Base-by-base conservation (phyloP, 768 basidiomycete species). In the Suillus fuscotomentosus region DNA sequence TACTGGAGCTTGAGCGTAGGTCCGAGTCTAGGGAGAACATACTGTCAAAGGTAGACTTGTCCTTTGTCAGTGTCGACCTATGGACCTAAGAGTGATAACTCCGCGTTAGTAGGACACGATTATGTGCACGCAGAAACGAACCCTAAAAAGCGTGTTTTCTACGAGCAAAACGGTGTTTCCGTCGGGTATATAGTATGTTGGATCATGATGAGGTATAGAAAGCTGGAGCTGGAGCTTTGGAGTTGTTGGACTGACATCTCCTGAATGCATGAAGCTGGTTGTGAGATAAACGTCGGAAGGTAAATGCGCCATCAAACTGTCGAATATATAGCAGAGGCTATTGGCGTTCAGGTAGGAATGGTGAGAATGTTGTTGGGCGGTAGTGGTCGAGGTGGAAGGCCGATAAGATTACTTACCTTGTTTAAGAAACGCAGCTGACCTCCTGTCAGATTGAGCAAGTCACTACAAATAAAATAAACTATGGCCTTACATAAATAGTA, bases 111-210 rank as follows among this genome's bases (percentile, higher is more conserved):
- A 69, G 64, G 55, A 70, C 66, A 20, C 41, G 20, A 42, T 31
- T 42, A 41, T 2, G 27, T 42, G 22, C 17, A 42, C 41, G 14
- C 43, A 20, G 48, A 60, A 24, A 50, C 68, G 41, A 68, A 86
- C 85, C 78, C 83, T 84, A 77, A 86, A 86, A 22, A 86, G 63
- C 0, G 75, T 80, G 47, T 77, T 78, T 65, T 76, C 77, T 15
- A 85, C 80, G 39, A 80, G 76, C 1, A 86, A 67, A 38, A 82
- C 75, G 47, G 79, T 81, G 55, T 77, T 76, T 24, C 80, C 82
- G 63, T 74, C 75, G 0, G 74, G 74, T 55, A 75, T 74, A 67
- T 79, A 85, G 63, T 80, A 84, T 36, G 75, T 70, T 0, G 75
- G 67, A 60, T 84, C 80, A 48, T 76, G 74, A 59, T 63, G 69